phyloP scores from a whole-genome alignment of 2,329 filamentous ascomycete genomes.

The Aspergillus neotritici region DNA sequence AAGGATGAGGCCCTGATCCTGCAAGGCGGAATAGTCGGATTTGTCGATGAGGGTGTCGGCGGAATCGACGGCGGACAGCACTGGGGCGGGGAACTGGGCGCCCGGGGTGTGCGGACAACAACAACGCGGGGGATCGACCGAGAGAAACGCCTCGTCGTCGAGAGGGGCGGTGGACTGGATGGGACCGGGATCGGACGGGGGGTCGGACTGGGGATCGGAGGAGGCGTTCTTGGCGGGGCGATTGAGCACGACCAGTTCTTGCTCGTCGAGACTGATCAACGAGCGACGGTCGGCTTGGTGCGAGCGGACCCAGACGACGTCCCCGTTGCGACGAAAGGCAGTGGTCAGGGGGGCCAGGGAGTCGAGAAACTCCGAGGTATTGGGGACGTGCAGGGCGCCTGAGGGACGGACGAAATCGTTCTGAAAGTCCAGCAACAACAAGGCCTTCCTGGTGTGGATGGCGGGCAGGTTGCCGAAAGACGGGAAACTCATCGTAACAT shows the following conservation, averaged over 20 bases:
- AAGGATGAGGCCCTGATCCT: slow-evolving; percentile 65
- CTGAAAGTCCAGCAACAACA: slow-evolving; percentile 81
- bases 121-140: slow-evolving; percentile 29
- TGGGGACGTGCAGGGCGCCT: slow-evolving; percentile 61
- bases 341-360: slow-evolving; percentile 61
- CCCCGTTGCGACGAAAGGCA: slow-evolving; percentile 65
- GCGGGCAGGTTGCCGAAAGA: slow-evolving; percentile 36
- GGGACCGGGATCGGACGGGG: slow-evolving; percentile 14
- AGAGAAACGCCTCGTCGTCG: slow-evolving; percentile 42
- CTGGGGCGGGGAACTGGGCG: slow-evolving; percentile 46
- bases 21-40: slow-evolving; percentile 82
- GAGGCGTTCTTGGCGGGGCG: slow-evolving; percentile 26
- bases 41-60: slow-evolving; percentile 58
- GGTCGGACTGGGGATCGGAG: background rate
- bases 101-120: slow-evolving; percentile 40
- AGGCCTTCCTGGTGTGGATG: slow-evolving; percentile 59
- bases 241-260: slow-evolving; percentile 42
- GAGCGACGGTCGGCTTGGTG: slow-evolving; percentile 61
- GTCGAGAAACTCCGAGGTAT: slow-evolving; percentile 61
- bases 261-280: slow-evolving; percentile 47
- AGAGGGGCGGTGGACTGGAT: slow-evolving; percentile 15
- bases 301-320: slow-evolving; percentile 80
- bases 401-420: slow-evolving; percentile 74
- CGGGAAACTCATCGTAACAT: slow-evolving; percentile 31
- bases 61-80: slow-evolving; percentile 48